Percentiles rank a stretch among this genome's conserved stretches.
phyloP scores from a whole-genome alignment of 2,329 filamentous ascomycete genomes.

The Colletotrichum limetticola region DNA sequence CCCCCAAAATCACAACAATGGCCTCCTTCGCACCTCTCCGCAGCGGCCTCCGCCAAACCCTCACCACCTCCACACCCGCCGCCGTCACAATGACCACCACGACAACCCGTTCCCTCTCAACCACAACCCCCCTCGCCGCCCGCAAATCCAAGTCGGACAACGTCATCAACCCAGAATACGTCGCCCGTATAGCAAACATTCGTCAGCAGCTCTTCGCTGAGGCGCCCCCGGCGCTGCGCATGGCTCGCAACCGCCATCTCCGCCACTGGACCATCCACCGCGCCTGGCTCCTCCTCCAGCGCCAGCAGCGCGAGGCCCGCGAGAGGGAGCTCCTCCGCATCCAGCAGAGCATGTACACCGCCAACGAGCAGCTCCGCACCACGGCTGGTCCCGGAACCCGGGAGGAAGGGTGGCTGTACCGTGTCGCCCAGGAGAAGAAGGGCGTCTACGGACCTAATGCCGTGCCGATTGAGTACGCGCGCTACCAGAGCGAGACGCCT shows the following conservation, averaged over 20 bases:
- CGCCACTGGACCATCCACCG: constrained; percentile 99
- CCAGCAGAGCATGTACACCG: constrained; percentile 84
- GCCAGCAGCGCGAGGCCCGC: constrained; percentile 71
- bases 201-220: constrained; percentile 60
- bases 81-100: constrained; percentile 35
- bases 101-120: constrained; percentile 40
- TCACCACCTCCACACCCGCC: constrained; percentile 16
- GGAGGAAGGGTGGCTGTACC: constrained; percentile 79
- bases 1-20: not conserved
- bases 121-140: constrained; percentile 37
- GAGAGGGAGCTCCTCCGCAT: constrained; percentile 79
- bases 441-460: constrained; percentile 78
- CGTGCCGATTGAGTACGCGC: constrained; percentile 92
- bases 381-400: constrained; percentile 66
- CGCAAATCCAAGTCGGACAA: constrained; percentile 39
- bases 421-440: constrained; percentile 91
- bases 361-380: constrained; percentile 84
- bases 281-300: constrained; percentile 86
- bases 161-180: constrained; percentile 48
- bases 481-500: constrained; percentile 86
- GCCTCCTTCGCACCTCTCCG: constrained; percentile 38
- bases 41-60: constrained; percentile 41
- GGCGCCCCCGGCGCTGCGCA: constrained; percentile 79
- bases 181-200: constrained; percentile 56
- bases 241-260: constrained; percentile 86